Evolutionary conservation across 1,139 yeast genomes (phyloP), one percentile per base, ranked within the genome.

Genomic region (Candida tetrigidarum): DNA sequence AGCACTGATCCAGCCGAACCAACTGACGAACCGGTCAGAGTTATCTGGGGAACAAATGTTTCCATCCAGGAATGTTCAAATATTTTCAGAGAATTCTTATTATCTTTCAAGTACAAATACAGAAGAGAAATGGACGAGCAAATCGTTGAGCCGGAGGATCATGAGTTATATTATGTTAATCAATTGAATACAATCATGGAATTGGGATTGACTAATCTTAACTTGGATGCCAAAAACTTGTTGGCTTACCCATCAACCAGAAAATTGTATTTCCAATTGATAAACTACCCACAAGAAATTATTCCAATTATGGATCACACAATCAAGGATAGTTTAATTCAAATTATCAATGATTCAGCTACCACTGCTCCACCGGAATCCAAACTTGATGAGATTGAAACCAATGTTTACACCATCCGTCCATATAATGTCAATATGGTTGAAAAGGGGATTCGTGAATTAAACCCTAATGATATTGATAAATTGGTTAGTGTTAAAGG

Each of bases 21-120:
- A 36, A 57, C 55, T 28, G 83, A 79, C 48, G 95, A 85, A 53
- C 95, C 96, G 1, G 81, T 84, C 27, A 80, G 96, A 59, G 96
- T 93, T 46, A 92, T 93, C 58, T 93, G 99, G 99, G 99, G 99
- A 64, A 93, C 99, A 2, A 92, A 93, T 61, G 97, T 93, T 25
- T 86, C 96, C 35, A 91, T 95, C 57, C 88, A 84, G 57, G 97
- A 93, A 59, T 85, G 93, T 57, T 80, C 89, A 43, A 84, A 82
- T 53, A 76, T 80, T 42, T 93, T 93, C 69, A 77, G 96, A 52
- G 86, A 85, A 52, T 95, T 93, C 56, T 69, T 93, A 57, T 84
- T 87, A 82, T 80, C 86, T 18, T 93, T 90, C 75, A 89, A 89
- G 62, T 71, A 78, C 66, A 88, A 85, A 58, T 84, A 88, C 66